Evolutionary conservation across 2,329 filamentous ascomycete species (phyloP), one percentile per base, ranked within the genome.

Genomic region (Colletotrichum trifolii): DNA sequence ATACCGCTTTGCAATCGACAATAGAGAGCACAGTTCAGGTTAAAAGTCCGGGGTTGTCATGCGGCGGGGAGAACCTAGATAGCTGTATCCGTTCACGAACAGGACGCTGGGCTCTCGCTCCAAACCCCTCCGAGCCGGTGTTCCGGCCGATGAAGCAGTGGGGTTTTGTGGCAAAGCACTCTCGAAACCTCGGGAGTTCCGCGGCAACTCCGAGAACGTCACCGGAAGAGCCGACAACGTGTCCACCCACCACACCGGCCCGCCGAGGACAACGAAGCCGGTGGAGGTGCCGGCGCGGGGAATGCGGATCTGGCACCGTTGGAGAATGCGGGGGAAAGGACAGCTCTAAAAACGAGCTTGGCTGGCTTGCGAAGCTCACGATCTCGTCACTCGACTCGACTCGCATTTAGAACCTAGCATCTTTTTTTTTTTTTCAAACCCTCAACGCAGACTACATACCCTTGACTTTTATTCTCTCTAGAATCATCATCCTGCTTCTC

Each of bases 11-110:
- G 35, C 45, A 48, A n/a, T 39, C 33, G 48, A 33, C 38, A 42
- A 17, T 10, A 13, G 13, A n/a, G 33, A 17, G 13, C 34, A 11
- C 40, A 61, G 17, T 38, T 43, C n/a, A 52, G 43, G 34, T 7
- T 15, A n/a, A 48, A 40, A 38, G 38, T 54, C 43, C 52, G 56
- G 49, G 61, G 56, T 53, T 48, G 55, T 56, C 38, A 36, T 53
- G 46, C 34, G 46, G 50, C 56, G 62, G 53, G 57, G 45, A 38
- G 39, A 52, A 46, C 57, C 57, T 48, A 56, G 62, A 65, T 61
- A 60, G 62, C 50, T 61, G 35, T 9, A 17, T 17, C 17, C 17
- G 17, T 17, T 34, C 33, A 46, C 13, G 34, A 48, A 35, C 2
- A 42, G 33, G 38, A 25, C 0, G 43, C 13, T 36, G 46, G 43